Evolutionary conservation across 768 basidiomycete species (phyloP).

Genomic region (Suillus ampliporus): DNA sequence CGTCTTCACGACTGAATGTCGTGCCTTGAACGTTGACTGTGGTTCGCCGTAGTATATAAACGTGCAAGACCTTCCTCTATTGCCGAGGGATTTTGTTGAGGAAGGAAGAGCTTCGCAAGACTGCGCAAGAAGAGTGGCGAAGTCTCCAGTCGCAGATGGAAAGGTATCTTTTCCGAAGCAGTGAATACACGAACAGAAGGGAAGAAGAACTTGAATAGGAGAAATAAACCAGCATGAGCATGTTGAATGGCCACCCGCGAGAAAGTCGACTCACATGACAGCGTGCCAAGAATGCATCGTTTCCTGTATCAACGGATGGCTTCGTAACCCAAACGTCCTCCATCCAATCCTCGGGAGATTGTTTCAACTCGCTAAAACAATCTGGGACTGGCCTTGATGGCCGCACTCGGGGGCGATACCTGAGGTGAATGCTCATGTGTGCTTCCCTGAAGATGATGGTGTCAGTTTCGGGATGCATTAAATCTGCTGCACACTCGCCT

Average conservation of each 20-base stretch:
- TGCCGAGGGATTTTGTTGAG: constrained; percentile 21
- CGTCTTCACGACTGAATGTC: constrained; percentile 26
- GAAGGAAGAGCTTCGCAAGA: constrained; percentile 14
- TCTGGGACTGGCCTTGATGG: constrained; percentile 35
- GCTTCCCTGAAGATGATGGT: constrained; percentile 22
- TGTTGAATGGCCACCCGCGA: no score
- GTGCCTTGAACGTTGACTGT: constrained; percentile 39
- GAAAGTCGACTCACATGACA: constrained; percentile 33
- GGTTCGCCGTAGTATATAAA: constrained; percentile 62
- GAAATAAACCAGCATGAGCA: not conserved
- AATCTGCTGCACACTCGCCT: constrained; percentile 5
- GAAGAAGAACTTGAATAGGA: constrained; percentile 56
- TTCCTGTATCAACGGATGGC: constrained; percentile 11
- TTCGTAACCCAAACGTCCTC: constrained; percentile 38
- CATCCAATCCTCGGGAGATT: constrained; percentile 39
- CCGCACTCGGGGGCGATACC: constrained; percentile 36
- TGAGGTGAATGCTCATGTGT: constrained; percentile 28
- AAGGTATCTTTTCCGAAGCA: constrained; percentile 61
- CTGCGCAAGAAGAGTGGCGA: constrained; percentile 42
- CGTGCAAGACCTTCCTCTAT: constrained; percentile 44
- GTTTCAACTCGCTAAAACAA: constrained; percentile 31
- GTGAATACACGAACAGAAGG: constrained; percentile 65
- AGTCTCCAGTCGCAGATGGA: constrained; percentile 67
- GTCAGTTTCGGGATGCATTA: constrained; percentile 9
- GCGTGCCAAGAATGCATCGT: constrained; percentile 25